Evolutionary conservation across 805 yeast genomes (phyloP), one percentile per base, ranked within the genome.

Genomic region (Myxozyma geophila): DNA sequence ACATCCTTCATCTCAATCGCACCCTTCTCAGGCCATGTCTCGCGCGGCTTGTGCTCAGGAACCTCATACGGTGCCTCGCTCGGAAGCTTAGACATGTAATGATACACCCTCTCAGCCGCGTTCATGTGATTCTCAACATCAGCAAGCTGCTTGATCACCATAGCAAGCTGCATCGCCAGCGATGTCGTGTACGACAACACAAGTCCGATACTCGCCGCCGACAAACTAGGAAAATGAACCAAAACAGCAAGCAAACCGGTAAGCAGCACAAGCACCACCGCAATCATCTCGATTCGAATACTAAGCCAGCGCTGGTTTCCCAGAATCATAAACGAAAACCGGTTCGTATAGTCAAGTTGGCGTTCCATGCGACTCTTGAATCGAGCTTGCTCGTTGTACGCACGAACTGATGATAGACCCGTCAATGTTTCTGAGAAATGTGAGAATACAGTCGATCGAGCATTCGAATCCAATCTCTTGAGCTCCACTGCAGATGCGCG

Each of bases 71-170:
- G 81, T 1, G 88, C 89, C 74, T 90, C 96, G 70, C 85, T 86
- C 1, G 84, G 85, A 63, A 90, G 75, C 19, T 82, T 78, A 67
- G 77, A 80, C 0, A 89, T 91, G 74, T 88, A 87, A 70, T 86
- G 84, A 61, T 83, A 78, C 46, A 89, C 75, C 75, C 96, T 81
- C 74, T 89, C 95, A 21, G 84, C 90, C 0, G 92, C 84, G 69
- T 87, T 88, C 87, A 89, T 80, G 70, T 87, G 87, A 72, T 88
- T 89, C 72, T 89, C 95, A 35, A 87, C 83, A 71, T 85, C 86
- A 0, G 93, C 88, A 71, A 84, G 75, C 43, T 89, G 81, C 72
- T 88, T 82, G 67, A 89, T 80, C 69, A 86, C 81, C 76, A 84
- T 76, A 6, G 88, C 81, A 74, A 88, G 77, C 60, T 63, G 65